Percentiles rank a stretch among this genome's conserved stretches.
Conservation (phyloP, 1,284 basidiomycete species). For the Puccinia horiana region DNA sequence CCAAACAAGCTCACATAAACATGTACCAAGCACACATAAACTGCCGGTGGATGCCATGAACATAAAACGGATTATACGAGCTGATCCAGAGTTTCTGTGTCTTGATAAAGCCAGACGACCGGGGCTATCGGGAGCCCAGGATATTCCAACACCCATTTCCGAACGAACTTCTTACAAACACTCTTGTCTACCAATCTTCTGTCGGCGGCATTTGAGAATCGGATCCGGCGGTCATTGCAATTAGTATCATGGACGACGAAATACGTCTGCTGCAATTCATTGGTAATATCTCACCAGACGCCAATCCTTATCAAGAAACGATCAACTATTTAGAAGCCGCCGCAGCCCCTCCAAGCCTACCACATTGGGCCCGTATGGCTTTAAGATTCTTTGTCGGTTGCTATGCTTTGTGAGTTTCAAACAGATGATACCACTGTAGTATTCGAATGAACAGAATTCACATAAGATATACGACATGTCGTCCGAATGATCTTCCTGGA, state of each 20-base stretch:
- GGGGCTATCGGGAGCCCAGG: background rate
- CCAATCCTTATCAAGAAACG: slow-evolving; percentile 23
- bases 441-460: background rate
- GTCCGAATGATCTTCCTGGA: background rate
- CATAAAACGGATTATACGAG: background rate
- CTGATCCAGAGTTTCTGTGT: background rate
- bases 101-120: background rate
- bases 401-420: slow-evolving; percentile 30
- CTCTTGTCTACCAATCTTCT: background rate
- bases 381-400: slow-evolving; percentile 23
- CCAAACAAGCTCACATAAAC: slow-evolving; percentile 3
- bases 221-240: background rate
- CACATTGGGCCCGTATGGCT: slow-evolving; percentile 19
- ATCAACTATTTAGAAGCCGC: background rate
- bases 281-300: background rate
- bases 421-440: background rate
- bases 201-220: background rate
- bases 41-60: background rate
- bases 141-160: background rate
- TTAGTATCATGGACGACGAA: slow-evolving; percentile 13
- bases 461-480: background rate
- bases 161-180: background rate
- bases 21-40: background rate
- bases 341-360: slow-evolving; percentile 20
- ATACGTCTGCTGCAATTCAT: slow-evolving; percentile 23